phyloP scores from a whole-genome alignment of 192 early-diverging fungal species.

The Backusella parvicylindrica region DNA sequence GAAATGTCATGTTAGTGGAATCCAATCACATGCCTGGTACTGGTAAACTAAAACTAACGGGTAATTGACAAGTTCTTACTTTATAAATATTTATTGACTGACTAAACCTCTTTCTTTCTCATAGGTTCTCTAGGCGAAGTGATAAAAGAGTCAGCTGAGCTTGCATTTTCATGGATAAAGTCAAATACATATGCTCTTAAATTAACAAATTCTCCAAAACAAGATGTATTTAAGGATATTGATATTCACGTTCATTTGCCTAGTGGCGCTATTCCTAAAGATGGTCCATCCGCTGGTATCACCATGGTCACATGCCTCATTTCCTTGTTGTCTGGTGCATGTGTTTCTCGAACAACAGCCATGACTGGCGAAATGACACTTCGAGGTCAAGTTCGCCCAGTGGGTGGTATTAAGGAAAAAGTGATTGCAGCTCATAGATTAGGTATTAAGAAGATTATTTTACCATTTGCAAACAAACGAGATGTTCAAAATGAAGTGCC shows the following conservation, averaged over 20 bases:
- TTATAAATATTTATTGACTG: neutral
- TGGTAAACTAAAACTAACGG: constrained; percentile 64
- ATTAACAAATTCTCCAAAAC: constrained; percentile 35
- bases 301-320: constrained; percentile 75
- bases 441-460: constrained; percentile 63
- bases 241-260: constrained; percentile 88
- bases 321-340: constrained; percentile 58
- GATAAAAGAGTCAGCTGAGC: constrained; percentile 78
- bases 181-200: constrained; percentile 59
- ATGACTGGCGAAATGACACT: constrained; percentile 91
- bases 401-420: constrained; percentile 89
- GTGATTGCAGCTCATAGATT: constrained; percentile 75
- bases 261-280: constrained; percentile 76
- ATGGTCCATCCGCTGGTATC: constrained; percentile 65
- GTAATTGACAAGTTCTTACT: constrained; percentile 15
- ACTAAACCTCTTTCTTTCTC: neutral
- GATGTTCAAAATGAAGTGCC: constrained; percentile 72
- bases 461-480: constrained; percentile 67
- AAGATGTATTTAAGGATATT: neutral
- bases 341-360: constrained; percentile 51
- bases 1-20: constrained; percentile 76
- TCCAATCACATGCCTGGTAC: constrained; percentile 70
- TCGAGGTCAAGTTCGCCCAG: constrained; percentile 72
- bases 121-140: constrained; percentile 75
- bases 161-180: constrained; percentile 75